These are phyloP conservation scores for Pythium brachiatum DNA, from an alignment of 352 stramenopile species.

Conservation along the genomic window DNA sequence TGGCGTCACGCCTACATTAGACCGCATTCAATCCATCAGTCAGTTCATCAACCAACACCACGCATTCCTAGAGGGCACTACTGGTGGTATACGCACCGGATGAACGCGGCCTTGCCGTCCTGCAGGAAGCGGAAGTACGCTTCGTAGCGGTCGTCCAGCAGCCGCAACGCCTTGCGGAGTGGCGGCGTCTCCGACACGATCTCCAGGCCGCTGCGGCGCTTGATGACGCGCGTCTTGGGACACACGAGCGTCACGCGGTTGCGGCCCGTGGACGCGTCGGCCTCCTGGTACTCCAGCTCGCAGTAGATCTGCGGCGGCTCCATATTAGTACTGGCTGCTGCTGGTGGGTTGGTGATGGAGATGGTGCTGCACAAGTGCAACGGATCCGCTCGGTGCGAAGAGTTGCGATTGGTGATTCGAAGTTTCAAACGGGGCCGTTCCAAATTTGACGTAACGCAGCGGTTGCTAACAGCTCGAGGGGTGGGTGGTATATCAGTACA, in stretches of 20 bases:
- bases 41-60: background rate
- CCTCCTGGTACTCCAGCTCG: constrained; percentile 59
- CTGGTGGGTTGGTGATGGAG: background rate
- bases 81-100: constrained; percentile 34
- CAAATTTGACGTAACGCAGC: constrained; percentile 20
- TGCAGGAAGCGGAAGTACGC: constrained; percentile 66
- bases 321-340: background rate
- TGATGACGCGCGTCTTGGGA: constrained; percentile 38
- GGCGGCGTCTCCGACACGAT: constrained; percentile 47
- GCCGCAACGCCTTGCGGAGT: constrained; percentile 50
- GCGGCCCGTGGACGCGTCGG: constrained; percentile 45
- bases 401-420: constrained; percentile 15
- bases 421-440: constrained; percentile 24
- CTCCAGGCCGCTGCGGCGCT: constrained; percentile 53
- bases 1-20: constrained; percentile 38
- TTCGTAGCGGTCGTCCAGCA: constrained; percentile 49
- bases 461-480: background rate
- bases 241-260: constrained; percentile 44
- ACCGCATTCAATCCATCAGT: background rate
- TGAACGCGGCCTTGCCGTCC: constrained; percentile 65
- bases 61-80: no score
- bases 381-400: constrained; percentile 10
- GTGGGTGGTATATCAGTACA: background rate
- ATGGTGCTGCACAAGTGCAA: no score
- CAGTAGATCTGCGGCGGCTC: constrained; percentile 26